Conservation (phyloP, 2,329 filamentous ascomycete genomes). For the Nothophaeocryptopus gaeumannii region DNA sequence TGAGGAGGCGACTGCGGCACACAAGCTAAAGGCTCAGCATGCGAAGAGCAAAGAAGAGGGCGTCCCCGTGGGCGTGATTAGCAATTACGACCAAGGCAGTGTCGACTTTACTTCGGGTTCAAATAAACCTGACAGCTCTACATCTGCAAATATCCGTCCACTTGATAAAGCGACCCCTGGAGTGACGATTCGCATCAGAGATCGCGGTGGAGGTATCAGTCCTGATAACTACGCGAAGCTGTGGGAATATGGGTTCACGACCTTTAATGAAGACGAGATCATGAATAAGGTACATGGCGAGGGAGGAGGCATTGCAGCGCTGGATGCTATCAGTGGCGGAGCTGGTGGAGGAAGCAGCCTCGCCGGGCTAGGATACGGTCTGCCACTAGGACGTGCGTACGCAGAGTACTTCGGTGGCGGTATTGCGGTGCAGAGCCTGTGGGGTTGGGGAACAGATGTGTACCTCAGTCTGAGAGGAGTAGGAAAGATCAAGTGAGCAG, state of each 20-base stretch:
- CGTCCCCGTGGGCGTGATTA: constrained; percentile 26
- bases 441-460: constrained; percentile 81
- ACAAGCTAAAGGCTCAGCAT: constrained; percentile 14
- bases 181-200: constrained; percentile 91
- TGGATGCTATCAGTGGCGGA: constrained; percentile 71
- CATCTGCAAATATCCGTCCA: constrained; percentile 42
- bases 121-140: constrained; percentile 23
- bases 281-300: constrained; percentile 47
- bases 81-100: constrained; percentile 37
- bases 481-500: constrained; percentile 43
- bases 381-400: constrained; percentile 87
- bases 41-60: constrained; percentile 19
- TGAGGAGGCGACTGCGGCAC: constrained; percentile 40
- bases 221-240: constrained; percentile 81
- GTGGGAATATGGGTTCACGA: constrained; percentile 97
- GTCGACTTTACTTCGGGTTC: constrained; percentile 34
- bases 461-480: constrained; percentile 63
- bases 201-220: constrained; percentile 89
- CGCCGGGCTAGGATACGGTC: constrained; percentile 86
- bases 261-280: constrained; percentile 69
- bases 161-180: constrained; percentile 62
- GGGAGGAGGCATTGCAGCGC: constrained; percentile 57
- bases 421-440: constrained; percentile 90
- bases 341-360: constrained; percentile 73
- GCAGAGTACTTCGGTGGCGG: constrained; percentile 98